These are phyloP conservation scores for Glomus cerebriforme DNA, from an alignment of 192 early-diverging fungal genomes.

Conservation along the genomic window DNA sequence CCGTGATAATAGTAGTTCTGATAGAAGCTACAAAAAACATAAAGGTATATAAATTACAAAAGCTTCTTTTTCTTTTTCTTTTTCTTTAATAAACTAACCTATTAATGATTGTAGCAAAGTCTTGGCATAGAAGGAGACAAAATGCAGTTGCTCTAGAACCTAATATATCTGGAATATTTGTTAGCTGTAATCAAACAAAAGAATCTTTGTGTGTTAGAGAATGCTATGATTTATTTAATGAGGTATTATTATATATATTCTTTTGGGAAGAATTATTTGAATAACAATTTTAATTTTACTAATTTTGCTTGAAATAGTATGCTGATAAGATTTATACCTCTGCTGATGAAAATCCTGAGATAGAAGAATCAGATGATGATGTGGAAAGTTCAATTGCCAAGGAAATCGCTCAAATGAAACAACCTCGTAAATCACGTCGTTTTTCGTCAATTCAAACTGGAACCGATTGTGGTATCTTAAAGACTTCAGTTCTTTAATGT, in stretches of 20 bases:
- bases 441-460: constrained; percentile 52
- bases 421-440: constrained; percentile 43
- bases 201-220: constrained; percentile 49
- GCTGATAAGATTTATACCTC: constrained; percentile 37
- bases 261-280: background rate
- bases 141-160: constrained; percentile 27
- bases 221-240: constrained; percentile 49
- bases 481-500: background rate
- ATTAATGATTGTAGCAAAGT: too few species aligned
- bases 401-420: constrained; percentile 53
- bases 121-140: too few species aligned
- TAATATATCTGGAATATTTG: constrained; percentile 51
- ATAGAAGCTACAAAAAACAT: too few species aligned
- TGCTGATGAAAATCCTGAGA: background rate
- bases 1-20: too few species aligned
- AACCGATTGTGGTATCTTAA: constrained; percentile 51
- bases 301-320: constrained; percentile 34
- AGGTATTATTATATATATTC: constrained; percentile 19
- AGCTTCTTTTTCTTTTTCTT: too few species aligned
- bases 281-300: too few species aligned
- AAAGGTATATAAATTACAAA: too few species aligned
- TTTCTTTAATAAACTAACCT: too few species aligned
- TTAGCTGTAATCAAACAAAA: constrained; percentile 50
- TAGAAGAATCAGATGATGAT: constrained; percentile 42
- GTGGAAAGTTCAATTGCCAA: constrained; percentile 55